Percentiles rank a stretch among this genome's conserved stretches.
phyloP scores from a whole-genome alignment of 352 stramenopile genomes.

The Globisporangium parvum region DNA sequence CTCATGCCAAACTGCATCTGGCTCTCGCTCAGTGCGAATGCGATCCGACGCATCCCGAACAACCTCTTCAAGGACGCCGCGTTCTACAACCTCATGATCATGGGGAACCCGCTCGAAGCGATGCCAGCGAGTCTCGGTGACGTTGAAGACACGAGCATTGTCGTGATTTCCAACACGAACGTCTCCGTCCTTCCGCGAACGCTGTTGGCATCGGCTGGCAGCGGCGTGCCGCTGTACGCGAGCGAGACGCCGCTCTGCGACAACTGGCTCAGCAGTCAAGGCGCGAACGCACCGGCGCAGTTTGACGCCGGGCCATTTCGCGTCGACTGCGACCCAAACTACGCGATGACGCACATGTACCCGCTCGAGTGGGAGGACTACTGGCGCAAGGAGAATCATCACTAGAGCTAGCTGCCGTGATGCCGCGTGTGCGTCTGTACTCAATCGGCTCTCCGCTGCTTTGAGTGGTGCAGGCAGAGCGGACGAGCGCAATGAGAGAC shows the following conservation, averaged over 20 bases:
- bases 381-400: conserved; percentile 1
- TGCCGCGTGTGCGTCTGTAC: too few species aligned
- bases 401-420: not conserved
- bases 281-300: not conserved
- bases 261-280: not conserved
- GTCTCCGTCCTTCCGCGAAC: not conserved
- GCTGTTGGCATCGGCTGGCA: too few species aligned
- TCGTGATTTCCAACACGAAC: conserved; percentile 1
- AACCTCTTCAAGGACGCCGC: not conserved
- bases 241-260: too few species aligned
- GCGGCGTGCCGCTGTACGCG: too few species aligned
- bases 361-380: conserved; percentile 2
- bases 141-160: not conserved
- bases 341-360: conserved; percentile 1
- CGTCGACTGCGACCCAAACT: not conserved
- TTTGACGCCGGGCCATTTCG: not conserved
- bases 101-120: conserved; percentile 3
- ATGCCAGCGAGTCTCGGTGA: conserved; percentile 6
- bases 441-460: too few species aligned
- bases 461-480: too few species aligned
- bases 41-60: conserved; percentile 1
- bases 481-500: too few species aligned
- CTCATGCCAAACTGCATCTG: conserved; percentile 5
- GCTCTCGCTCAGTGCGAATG: conserved; percentile 7
- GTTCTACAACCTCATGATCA: conserved; percentile 7